Percentiles rank a stretch among this genome's conserved stretches.
These are phyloP conservation scores for Hygrophorus pudorinus DNA, from an alignment of 768 basidiomycete species.

Conservation along the genomic window DNA sequence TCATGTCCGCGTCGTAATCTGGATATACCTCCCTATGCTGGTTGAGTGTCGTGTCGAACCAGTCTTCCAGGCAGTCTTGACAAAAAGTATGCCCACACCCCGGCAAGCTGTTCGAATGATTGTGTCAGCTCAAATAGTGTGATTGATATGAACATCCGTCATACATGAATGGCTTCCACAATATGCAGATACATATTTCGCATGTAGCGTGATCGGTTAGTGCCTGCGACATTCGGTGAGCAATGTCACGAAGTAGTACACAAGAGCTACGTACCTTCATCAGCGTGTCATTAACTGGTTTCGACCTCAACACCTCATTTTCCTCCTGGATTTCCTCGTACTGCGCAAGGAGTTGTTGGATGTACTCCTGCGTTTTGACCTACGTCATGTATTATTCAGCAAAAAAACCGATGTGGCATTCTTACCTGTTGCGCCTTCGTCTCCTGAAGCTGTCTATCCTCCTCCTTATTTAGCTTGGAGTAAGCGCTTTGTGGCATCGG, in stretches of 20 bases:
- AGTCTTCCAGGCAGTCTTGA: conserved; percentile 46
- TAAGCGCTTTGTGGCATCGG: too few species aligned
- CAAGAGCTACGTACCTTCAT: neutral
- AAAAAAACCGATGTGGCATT: too few species aligned
- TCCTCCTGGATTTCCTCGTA: conserved; percentile 10
- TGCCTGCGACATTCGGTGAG: conserved; percentile 14
- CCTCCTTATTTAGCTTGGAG: too few species aligned
- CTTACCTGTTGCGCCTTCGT: too few species aligned
- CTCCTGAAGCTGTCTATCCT: too few species aligned
- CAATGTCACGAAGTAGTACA: neutral
- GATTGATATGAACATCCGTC: conserved; percentile 16
- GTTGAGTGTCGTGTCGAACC: conserved; percentile 37
- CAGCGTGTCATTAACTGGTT: conserved; percentile 10
- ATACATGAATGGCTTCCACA: conserved; percentile 63
- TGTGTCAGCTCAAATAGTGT: neutral
- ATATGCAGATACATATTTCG: conserved; percentile 51
- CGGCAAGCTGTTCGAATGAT: conserved; percentile 33
- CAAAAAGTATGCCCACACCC: conserved; percentile 70
- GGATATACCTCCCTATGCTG: conserved; percentile 42
- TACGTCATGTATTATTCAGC: too few species aligned
- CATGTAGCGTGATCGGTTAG: conserved; percentile 50
- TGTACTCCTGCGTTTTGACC: too few species aligned
- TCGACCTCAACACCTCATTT: conserved; percentile 10
- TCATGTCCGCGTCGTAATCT: conserved; percentile 20
- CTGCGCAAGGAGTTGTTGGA: too few species aligned